phyloP scores from a whole-genome alignment of 352 stramenopile species.

The Pythium utonaiense region DNA sequence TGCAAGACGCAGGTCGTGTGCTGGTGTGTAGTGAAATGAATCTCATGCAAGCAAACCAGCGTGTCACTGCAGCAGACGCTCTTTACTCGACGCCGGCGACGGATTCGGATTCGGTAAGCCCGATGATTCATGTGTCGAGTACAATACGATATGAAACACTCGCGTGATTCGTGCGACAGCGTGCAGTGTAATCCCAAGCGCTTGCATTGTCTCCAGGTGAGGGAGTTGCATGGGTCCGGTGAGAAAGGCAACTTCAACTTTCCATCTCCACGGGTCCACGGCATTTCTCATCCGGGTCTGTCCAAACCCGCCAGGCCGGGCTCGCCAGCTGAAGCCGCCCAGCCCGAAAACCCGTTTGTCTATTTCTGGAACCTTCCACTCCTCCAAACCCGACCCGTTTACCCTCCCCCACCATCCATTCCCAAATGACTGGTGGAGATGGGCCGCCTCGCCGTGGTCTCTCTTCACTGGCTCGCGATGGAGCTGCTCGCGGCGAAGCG shows the following conservation, averaged over 20 bases:
- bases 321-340: neutral
- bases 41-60: too few species aligned
- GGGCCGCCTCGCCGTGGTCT: neutral
- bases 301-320: neutral
- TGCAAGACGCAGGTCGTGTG: too few species aligned
- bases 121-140: too few species aligned
- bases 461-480: neutral
- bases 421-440: constrained; percentile 19
- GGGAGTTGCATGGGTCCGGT: too few species aligned
- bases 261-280: neutral
- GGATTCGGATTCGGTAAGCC: too few species aligned
- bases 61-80: too few species aligned
- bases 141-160: too few species aligned
- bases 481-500: neutral
- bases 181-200: too few species aligned
- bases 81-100: too few species aligned
- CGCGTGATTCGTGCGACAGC: too few species aligned
- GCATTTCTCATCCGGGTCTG: neutral
- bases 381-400: constrained; percentile 16
- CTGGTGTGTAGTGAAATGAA: too few species aligned
- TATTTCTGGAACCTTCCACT: neutral
- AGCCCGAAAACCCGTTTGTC: neutral
- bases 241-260: neutral
- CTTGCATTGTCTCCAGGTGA: too few species aligned
- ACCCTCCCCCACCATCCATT: constrained; percentile 12